Evolutionary conservation across 495 filamentous ascomycete genomes (phyloP), one percentile per base, ranked within the genome.

Genomic region (Chaetomidium leptoderma): DNA sequence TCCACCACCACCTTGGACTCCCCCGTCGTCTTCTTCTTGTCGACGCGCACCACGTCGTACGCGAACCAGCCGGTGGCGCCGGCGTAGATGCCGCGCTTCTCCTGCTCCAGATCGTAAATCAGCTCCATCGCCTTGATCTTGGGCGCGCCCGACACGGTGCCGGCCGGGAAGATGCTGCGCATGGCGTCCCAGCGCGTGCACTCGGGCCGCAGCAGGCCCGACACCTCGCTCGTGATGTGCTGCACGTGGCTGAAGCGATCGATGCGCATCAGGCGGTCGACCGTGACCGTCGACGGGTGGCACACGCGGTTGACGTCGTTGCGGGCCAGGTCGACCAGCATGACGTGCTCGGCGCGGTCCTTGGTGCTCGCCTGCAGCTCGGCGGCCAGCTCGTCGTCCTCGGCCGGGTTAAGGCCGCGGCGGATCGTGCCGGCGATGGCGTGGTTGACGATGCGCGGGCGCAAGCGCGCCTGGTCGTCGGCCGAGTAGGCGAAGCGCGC

Each of bases 231-330:
- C 13, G 95, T 91, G 17, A 98, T 81, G 69, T 98, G 93, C 79
- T 97, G 95, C 27, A 98, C 93, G 67, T 98, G 95, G 19, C 85
- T 89, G 77, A 98, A 98, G 54, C 86, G 85, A 74, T 98, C 91
- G 47, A 98, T 92, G 3, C 91, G 88, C 93, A 97, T 97, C 48
- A 98, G 76, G 4, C 88, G 80, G 72, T 98, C 93, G 8, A 97
- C 92, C 44, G 86, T 83, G 9, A 91, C 95, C 13, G 90, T 88
- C 13, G 82, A 76, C 3, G 93, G 93, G 72, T 97, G 92, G 74
- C 92, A 96, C 14, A 98, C 88, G 11, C 93, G 86, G 73, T 97
- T 98, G 55, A 98, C 81, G 68, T 98, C 93, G 76, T 98, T 98
- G 48, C 93, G 83, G 6, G 93, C 93, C 19, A 98, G 78, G 68